These are phyloP conservation scores for Vigna unguiculata DNA, from an alignment of 306 rosid species.

Conservation along the genomic window DNA sequence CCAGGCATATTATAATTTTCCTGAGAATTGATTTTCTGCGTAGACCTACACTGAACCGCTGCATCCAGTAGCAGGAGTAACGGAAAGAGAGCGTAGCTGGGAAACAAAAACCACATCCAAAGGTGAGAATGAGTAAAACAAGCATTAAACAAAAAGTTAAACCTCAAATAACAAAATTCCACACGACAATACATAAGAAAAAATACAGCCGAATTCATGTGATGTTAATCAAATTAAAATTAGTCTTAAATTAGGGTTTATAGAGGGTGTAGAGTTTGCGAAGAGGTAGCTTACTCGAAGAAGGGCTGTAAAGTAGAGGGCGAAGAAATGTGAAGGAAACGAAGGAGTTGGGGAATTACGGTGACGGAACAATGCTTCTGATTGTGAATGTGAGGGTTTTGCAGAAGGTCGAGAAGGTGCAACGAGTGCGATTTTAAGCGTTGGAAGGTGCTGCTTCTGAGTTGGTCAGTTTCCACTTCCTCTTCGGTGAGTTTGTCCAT, in stretches of 20 bases:
- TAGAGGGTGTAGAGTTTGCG: neutral
- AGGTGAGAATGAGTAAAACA: neutral
- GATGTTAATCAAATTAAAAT: no score
- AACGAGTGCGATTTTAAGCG: constrained; percentile 65
- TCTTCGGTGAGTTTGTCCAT: constrained; percentile 25
- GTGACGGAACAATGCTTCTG: constrained; percentile 53
- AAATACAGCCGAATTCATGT: neutral
- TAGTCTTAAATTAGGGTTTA: constrained; percentile 16
- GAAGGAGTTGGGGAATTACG: constrained; percentile 58
- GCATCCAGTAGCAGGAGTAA: constrained; percentile 86
- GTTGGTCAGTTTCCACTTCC: constrained; percentile 19
- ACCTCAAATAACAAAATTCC: neutral
- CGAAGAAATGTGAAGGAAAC: constrained; percentile 61
- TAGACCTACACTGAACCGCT: constrained; percentile 70
- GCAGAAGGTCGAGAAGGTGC: constrained; percentile 78
- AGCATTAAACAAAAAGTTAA: neutral
- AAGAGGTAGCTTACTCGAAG: constrained; percentile 65
- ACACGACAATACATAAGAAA: neutral
- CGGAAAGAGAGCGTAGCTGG: constrained; percentile 85
- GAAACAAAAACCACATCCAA: constrained; percentile 21
- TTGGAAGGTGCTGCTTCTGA: constrained; percentile 54
- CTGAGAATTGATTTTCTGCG: constrained; percentile 62
- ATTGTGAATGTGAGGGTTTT: constrained; percentile 52
- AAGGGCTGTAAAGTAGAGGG: constrained; percentile 69
- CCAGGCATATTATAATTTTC: constrained; percentile 42